Evolutionary conservation across 106 monocot species (phyloP), one percentile per base, ranked within the genome.

Genomic region (Xerophyta viscosa): DNA sequence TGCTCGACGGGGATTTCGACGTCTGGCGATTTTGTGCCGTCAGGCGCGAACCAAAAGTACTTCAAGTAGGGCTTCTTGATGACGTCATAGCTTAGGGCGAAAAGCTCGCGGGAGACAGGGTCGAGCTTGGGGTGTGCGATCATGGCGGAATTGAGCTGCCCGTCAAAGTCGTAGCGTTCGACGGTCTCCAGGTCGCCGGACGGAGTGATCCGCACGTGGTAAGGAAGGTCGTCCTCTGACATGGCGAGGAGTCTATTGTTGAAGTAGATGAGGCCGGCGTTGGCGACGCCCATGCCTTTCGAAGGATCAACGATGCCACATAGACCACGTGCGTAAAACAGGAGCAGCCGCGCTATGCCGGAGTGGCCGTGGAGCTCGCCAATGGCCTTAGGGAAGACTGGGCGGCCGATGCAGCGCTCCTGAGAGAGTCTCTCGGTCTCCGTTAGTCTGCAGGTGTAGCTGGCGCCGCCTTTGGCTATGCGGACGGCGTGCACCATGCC

Each of bases 151-250:
- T 41, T 37, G 33, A 90, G 74, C 71, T 80, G 70, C 8, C 77
- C 80, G 13, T 29, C 57, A 54, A 90, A 90, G 57, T 84, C 77
- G 62, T 74, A 77, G 27, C 90, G 48, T 12, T 73, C 84, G 39
- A 80, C 80, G 1, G 90, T 90, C 30, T 74, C 73, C 31, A 90
- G 74, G 30, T 90, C 90, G 18, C 80, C 84, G 48, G 58, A 31
- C 6, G 37, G 5, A 0, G 77, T 77, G 46, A 90, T 36, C 12
- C 74, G 54, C 28, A 90, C 65, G 26, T 90, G 84, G 66, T 90
- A 90, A 0, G 90, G 90, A 41, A 81, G 73, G 55, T 90, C 90
- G 53, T 90, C 90, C 46, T 90, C 90, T 0, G 90, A 90, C 90
- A 90, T 84, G 55, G 84, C 90, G 23, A 90, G 80, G 20, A 90